A percentile compares a stretch with the other conserved stretches of the same genome.
These are phyloP conservation scores for Mycena rosella DNA, from an alignment of 768 basidiomycete genomes.

Conservation along the genomic window DNA sequence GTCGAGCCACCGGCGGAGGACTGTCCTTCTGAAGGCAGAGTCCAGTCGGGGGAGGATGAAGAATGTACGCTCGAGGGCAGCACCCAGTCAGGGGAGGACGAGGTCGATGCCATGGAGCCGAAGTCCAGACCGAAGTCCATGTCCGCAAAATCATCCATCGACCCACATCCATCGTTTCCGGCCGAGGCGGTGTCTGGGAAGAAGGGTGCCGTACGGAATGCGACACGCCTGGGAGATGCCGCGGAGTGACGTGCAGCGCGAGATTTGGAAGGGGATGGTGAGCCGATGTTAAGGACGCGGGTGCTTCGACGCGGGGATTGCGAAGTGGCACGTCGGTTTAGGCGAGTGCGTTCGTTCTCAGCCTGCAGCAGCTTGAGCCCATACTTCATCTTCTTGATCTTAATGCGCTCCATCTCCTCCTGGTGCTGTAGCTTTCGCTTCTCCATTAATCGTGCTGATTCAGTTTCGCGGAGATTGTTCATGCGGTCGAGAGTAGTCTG, in stretches of 20 bases:
- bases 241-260: neutral
- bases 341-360: conserved; percentile 8
- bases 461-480: conserved; percentile 16
- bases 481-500: neutral
- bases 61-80: no score
- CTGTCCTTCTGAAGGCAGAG: no score
- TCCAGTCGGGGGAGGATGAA: no score
- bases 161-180: no score
- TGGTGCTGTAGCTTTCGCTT: neutral
- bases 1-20: no score
- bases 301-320: neutral
- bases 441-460: neutral
- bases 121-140: no score
- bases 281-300: conserved; percentile 4
- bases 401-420: conserved; percentile 10
- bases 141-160: no score
- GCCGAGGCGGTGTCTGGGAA: no score
- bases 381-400: conserved; percentile 3
- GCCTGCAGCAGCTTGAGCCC: conserved; percentile 4
- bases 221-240: neutral
- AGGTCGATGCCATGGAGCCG: no score
- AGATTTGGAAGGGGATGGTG: neutral
- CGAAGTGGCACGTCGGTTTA: conserved; percentile 4
- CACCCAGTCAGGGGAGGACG: no score
- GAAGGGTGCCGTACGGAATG: no score